Conservation (phyloP, 1,284 basidiomycete species). For the Fomitopsis palustris region DNA sequence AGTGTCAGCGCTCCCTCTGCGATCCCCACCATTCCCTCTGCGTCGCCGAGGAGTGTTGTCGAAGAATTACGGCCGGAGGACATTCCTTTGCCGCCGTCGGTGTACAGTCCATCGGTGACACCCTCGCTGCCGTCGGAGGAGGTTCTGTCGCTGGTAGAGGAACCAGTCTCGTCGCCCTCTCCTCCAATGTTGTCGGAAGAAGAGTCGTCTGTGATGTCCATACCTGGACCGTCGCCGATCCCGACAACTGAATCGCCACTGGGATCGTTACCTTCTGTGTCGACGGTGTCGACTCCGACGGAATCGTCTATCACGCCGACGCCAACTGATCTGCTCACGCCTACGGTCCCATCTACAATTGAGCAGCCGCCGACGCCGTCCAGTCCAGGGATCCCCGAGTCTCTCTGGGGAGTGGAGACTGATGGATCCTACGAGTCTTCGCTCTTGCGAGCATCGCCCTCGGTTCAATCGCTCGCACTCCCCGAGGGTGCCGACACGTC, state of each 20-base stretch:
- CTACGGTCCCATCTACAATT: slow-evolving; percentile 26
- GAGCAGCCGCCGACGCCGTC: slow-evolving; percentile 20
- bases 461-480: slow-evolving; percentile 51
- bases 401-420: slow-evolving; percentile 55
- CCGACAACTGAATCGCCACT: slow-evolving; percentile 17
- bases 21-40: slow-evolving; percentile 27
- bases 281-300: slow-evolving; percentile 25
- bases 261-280: slow-evolving; percentile 15
- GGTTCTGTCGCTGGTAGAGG: slow-evolving; percentile 9
- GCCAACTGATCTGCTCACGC: slow-evolving; percentile 28
- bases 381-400: slow-evolving; percentile 38
- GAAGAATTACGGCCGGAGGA: slow-evolving; percentile 30
- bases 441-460: slow-evolving; percentile 62
- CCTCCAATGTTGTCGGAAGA: slow-evolving; percentile 3
- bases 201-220: slow-evolving; percentile 12
- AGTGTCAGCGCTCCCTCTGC: slow-evolving; percentile 22
- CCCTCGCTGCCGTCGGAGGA: slow-evolving; percentile 15
- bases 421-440: slow-evolving; percentile 70
- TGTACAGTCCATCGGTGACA: slow-evolving; percentile 31
- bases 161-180: slow-evolving; percentile 8
- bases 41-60: slow-evolving; percentile 11
- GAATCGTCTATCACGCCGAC: slow-evolving; percentile 36
- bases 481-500: slow-evolving; percentile 58
- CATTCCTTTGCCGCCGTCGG: slow-evolving; percentile 36
- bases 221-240: slow-evolving; percentile 26